Evolutionary conservation across 768 basidiomycete species (phyloP).

Genomic region (Cubamyces sp.): DNA sequence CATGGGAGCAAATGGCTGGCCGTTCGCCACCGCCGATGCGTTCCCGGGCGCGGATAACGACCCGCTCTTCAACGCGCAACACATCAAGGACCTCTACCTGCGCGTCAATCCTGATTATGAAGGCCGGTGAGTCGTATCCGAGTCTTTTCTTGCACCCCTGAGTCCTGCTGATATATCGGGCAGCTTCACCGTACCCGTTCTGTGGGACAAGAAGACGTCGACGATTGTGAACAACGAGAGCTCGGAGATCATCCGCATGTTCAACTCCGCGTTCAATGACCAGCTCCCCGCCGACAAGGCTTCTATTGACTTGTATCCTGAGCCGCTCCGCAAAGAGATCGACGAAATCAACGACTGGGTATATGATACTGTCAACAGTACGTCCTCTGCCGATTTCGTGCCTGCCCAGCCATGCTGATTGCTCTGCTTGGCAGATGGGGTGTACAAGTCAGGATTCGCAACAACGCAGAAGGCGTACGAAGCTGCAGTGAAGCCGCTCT

Average conservation of each 20-base stretch:
- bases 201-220: constrained; percentile 90
- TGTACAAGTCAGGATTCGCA: constrained; percentile 91
- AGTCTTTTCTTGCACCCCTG: background rate
- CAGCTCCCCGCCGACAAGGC: constrained; percentile 68
- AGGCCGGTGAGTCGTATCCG: constrained; percentile 54
- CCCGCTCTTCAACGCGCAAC: constrained; percentile 65
- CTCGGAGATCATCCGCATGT: constrained; percentile 92
- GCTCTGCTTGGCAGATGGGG: constrained; percentile 57
- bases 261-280: constrained; percentile 86
- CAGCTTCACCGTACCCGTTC: constrained; percentile 83
- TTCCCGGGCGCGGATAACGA: constrained; percentile 80
- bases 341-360: constrained; percentile 87
- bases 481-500: constrained; percentile 71
- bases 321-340: constrained; percentile 70
- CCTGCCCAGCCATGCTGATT: background rate
- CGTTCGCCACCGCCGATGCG: constrained; percentile 70
- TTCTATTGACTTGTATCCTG: constrained; percentile 77
- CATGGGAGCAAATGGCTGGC: constrained; percentile 87
- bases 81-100: constrained; percentile 87
- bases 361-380: constrained; percentile 84
- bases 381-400: constrained; percentile 30
- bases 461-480: constrained; percentile 81
- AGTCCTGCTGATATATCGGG: background rate
- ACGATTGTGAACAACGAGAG: constrained; percentile 97
- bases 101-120: constrained; percentile 70